phyloP scores from a whole-genome alignment of 176 grass and related monocot genomes.

The Eleusine coracana region DNA sequence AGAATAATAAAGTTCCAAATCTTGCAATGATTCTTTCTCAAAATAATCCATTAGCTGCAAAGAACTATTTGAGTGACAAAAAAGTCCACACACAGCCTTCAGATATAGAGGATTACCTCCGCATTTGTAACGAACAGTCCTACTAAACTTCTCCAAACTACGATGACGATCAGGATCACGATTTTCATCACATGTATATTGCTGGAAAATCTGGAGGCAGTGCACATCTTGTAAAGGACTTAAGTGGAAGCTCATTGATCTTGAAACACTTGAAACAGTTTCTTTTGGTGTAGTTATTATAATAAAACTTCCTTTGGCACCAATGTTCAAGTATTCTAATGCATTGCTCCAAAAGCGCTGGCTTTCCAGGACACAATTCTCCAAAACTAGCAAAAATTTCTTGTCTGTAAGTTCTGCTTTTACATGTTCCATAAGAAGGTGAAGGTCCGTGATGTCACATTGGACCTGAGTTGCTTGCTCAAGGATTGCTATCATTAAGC shows the following conservation, averaged over 20 bases:
- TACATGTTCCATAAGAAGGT: slow-evolving; percentile 23
- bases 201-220: slow-evolving; percentile 8
- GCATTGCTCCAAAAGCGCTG: slow-evolving; percentile 3
- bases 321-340: neutral
- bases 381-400: slow-evolving; percentile 41
- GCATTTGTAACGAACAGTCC: slow-evolving; percentile 8
- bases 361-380: neutral
- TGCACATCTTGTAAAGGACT: neutral
- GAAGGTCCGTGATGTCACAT: neutral
- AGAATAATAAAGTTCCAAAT: slow-evolving; percentile 6
- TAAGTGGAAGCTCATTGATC: no score
- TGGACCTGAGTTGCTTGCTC: slow-evolving; percentile 27
- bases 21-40: neutral
- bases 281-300: neutral
- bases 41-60: neutral
- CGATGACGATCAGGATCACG: neutral
- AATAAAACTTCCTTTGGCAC: slow-evolving; percentile 18
- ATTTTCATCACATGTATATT: neutral
- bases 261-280: no score
- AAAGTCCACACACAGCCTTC: slow-evolving; percentile 8
- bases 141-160: neutral
- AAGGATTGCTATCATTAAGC: neutral
- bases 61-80: slow-evolving; percentile 16
- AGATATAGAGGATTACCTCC: slow-evolving; percentile 13
- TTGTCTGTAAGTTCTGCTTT: slow-evolving; percentile 20